phyloP scores from a whole-genome alignment of 305 asterid genomes.

The Coffea humblotiana region DNA sequence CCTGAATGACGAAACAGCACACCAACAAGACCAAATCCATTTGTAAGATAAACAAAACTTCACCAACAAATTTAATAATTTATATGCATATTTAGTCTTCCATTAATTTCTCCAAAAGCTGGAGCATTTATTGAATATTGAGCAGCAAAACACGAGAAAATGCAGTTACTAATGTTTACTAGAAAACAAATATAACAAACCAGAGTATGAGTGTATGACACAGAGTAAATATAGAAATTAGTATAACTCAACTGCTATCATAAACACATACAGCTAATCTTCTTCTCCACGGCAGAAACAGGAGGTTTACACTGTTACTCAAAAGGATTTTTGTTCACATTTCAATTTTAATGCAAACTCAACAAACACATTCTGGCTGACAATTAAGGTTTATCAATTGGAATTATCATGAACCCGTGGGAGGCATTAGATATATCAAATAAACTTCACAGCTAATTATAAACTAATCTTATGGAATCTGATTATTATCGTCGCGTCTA shows the following conservation, averaged over 20 bases:
- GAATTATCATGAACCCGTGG: not conserved
- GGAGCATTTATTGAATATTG: not conserved
- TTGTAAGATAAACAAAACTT: not conserved
- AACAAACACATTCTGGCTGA: not conserved
- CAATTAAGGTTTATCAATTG: not conserved
- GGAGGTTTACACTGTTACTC: not conserved
- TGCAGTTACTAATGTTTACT: not conserved
- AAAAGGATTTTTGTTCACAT: not conserved
- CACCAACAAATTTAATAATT: slow-evolving; percentile 7
- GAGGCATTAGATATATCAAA: not conserved
- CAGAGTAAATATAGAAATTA: not conserved
- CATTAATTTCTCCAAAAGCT: not conserved
- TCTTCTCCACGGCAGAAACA: not conserved
- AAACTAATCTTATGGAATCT: not conserved
- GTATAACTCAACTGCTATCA: not conserved
- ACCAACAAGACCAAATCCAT: not conserved
- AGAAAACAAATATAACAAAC: not conserved
- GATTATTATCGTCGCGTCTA: not conserved
- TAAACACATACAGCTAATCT: not conserved
- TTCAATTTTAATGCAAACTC: not conserved
- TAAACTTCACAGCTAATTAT: not conserved
- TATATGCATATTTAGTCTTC: not conserved
- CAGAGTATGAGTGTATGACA: not conserved
- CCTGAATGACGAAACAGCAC: slow-evolving; percentile 42
- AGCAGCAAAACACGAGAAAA: not conserved